Percentiles rank a stretch among this genome's conserved stretches.
These are phyloP conservation scores for Pilobolus umbonatus DNA, from an alignment of 192 early-diverging fungal genomes.

Conservation along the genomic window DNA sequence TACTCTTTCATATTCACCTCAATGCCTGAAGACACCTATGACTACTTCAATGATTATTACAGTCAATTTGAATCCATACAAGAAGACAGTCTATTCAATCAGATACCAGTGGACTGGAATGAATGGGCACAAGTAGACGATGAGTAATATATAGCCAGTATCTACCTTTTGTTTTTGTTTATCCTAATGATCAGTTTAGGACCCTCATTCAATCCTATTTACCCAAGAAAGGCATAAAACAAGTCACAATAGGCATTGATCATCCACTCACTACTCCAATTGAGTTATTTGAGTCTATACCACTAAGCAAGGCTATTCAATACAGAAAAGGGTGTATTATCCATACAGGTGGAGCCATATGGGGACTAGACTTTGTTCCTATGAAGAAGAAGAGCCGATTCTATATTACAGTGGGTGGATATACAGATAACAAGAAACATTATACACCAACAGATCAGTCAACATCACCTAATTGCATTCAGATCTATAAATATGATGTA, in stretches of 20 bases:
- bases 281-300: background rate
- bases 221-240: background rate
- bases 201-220: background rate
- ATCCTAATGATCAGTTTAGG: background rate
- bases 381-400: slow-evolving; percentile 5
- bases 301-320: background rate
- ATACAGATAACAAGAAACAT: slow-evolving; percentile 22
- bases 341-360: slow-evolving; percentile 35
- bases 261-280: background rate
- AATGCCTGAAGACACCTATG: too few species aligned
- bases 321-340: slow-evolving; percentile 22
- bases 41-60: too few species aligned
- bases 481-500: slow-evolving; percentile 26
- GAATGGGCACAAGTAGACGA: background rate
- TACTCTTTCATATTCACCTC: too few species aligned
- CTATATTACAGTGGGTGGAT: slow-evolving; percentile 36
- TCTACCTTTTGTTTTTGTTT: too few species aligned
- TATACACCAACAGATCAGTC: slow-evolving; percentile 11
- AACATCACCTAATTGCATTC: slow-evolving; percentile 26
- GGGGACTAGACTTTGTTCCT: slow-evolving; percentile 31
- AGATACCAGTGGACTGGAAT: too few species aligned
- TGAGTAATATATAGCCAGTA: too few species aligned
- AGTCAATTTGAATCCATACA: too few species aligned
- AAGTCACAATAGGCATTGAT: background rate
- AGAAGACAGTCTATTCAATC: too few species aligned